Evolutionary conservation across 768 basidiomycete genomes (phyloP), one percentile per base, ranked within the genome.

Genomic region (Amanita fuliginea): DNA sequence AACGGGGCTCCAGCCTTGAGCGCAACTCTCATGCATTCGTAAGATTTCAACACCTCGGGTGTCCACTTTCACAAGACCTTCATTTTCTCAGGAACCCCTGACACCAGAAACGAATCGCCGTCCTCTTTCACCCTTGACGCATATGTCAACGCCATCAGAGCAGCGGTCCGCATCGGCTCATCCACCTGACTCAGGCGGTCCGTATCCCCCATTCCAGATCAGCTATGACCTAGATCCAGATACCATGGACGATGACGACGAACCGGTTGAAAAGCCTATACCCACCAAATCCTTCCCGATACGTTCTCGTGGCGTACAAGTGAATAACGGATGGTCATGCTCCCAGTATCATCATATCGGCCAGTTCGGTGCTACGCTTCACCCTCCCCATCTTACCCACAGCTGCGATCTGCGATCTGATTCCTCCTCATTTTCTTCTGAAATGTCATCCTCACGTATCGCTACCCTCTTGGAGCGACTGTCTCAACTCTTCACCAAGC

Each of bases 221-320:
- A 67, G 65, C 55, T 68, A 73, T 49, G 76, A 80, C 33, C 44
- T 72, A n/a, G 72, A 80, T 44, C 60, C 64, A 14, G 60, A 63
- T 26, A 55, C 53, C 34, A 59, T 42, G 24, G 39, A 61, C 18
- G 65, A 62, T 16, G 65, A 66, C 18, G 65, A 62, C 18, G 65
- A 65, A 39, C 51, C 48, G 11, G 43, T 54, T 33, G 44, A 56
- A 40, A 58, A 66, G 9, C 54, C 59, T 67, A 52, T 49, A 54
- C 65, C 21, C 64, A 71, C 52, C 70, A 70, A 55, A 64, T 75
- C 6, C 60, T 75, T 9, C 21, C 61, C 81, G 4, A 80, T 77
- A 19, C 74, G 77, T 2, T 81, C 80, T 22, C 73, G 77, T 39
- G 81, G 75, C 10, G 74, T 85, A 6, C 89, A 90, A 59, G 88